Base-by-base conservation (phyloP, 2,329 filamentous ascomycete genomes). In the Venturia aucupariae region DNA sequence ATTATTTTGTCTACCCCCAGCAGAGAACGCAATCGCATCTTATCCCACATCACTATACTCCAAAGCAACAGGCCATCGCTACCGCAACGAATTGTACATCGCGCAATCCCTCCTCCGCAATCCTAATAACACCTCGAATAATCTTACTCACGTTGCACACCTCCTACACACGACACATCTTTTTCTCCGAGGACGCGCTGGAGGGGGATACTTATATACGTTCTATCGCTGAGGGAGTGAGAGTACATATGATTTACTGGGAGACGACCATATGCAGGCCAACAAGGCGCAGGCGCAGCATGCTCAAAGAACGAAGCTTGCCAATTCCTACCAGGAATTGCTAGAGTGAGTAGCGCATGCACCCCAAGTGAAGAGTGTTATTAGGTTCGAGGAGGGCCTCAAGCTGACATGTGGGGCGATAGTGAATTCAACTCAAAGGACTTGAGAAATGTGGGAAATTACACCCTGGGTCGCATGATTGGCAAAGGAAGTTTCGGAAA, bases 401-500 rank as follows among this genome's bases (percentile, higher is more conserved):
- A 6, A 17, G 54, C 62, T 59, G 32, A 57, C 19, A 15, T 41
- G 30, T 22, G 51, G 24, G 44, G 35, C 30, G 19, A 66, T 75
- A 97, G 91, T 80, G 93, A 97, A 78, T 99, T 99, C 80, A 88
- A 90, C 66, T 91, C 90, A 70, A 89, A 89, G 74, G 93, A 99
- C 69, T 85, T 99, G 69, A 88, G 89, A 72, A 90, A 88, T 64
- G 94, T 99, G 67, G 94, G 94, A 70, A 97, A 97, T 79, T 99
- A 99, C 77, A 88, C 87, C 42, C 84, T 99, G 65, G 94, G 94
- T 57, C 87, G 87, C 66, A 81, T 99, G 65, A 96, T 99, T 74
- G 94, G 94, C 69, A 99, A 97, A 75, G 94, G 94, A 65, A 97
- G 92, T 68, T 99, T 99, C 77, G 94, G 94, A 71, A 97, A 97